Base-by-base conservation (phyloP, 371 early-diverging fungal genomes). In the Synchytrium microbalum region DNA sequence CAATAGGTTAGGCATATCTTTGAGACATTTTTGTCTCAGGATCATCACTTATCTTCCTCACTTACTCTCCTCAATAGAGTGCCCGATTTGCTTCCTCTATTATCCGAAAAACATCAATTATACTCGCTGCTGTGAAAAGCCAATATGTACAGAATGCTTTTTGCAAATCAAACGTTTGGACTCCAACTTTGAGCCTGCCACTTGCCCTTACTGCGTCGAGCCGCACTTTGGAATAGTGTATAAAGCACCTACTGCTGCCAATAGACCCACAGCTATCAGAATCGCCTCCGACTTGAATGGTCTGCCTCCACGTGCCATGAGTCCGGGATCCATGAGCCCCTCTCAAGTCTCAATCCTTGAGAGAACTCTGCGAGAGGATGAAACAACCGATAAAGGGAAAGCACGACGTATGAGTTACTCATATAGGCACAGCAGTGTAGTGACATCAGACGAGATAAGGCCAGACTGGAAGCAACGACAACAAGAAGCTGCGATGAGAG, bases 111-210 rank as follows among this genome's bases (percentile, higher is more conserved):
- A 93, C 75, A 90, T 91, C 76, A 95, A 95, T 76, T 86, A 88
- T 67, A 87, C 94, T n/a, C 80, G 89, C 16, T 95, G 95, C 73
- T 95, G 95, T 76, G 88, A 90, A 74, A 88, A 94, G 68, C 95
- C 95, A 10, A 92, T 95, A 59, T 95, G 95, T 75, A 92, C 95
- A 8, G 95, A 93, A 69, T 95, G 95, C 70, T 93, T 95, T 75
- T 84, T 93, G 61, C 92, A 92, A 79, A 88, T 95, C 66, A 89
- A 89, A 72, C 83, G 95, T 32, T 59, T 75, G 27, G 68, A 73
- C n/a, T 64, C 69, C 29, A 73, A 60, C 28, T 64, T 76, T 51
- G 70, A 77, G 60, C 79, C 89, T 5, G 84, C 89, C 24, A 80
- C 84, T 38, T 95, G 95, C 66, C 95, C 95, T 0, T 95, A 84